A percentile compares a stretch with the other conserved stretches of the same genome.
Conservation (phyloP, 1,139 yeast genomes). For the Candida dubliniensis region DNA sequence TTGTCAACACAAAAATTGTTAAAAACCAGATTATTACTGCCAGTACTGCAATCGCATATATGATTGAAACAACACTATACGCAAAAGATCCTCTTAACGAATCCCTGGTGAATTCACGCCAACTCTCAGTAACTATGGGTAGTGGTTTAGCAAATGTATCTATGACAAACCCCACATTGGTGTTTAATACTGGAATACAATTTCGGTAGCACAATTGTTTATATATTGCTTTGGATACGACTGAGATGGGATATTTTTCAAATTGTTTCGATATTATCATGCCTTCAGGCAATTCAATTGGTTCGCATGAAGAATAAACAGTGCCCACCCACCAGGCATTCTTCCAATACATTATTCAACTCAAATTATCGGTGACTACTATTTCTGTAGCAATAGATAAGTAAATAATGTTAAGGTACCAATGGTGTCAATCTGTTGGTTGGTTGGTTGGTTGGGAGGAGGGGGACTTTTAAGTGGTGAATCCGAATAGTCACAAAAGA, state of each 20-base stretch:
- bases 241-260: conserved; percentile 19
- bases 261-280: conserved; percentile 32
- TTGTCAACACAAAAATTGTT: conserved; percentile 63
- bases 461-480: too few species aligned
- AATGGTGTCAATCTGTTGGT: too few species aligned
- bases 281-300: conserved; percentile 33
- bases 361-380: too few species aligned
- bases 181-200: conserved; percentile 43
- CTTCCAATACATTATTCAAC: conserved; percentile 39
- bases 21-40: conserved; percentile 66
- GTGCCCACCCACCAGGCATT: conserved; percentile 24
- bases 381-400: too few species aligned
- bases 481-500: too few species aligned
- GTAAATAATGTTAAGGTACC: too few species aligned
- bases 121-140: conserved; percentile 40
- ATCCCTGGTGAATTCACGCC: conserved; percentile 38
- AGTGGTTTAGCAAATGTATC: conserved; percentile 29
- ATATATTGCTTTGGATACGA: conserved; percentile 28
- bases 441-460: too few species aligned
- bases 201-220: conserved; percentile 38
- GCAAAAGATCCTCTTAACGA: conserved; percentile 46
- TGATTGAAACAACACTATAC: conserved; percentile 58
- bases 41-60: conserved; percentile 63
- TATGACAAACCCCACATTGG: conserved; percentile 36
- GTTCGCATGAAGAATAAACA: conserved; percentile 34